Conservation (phyloP, 2,329 filamentous ascomycete genomes). For the Aspergillus glaucus region DNA sequence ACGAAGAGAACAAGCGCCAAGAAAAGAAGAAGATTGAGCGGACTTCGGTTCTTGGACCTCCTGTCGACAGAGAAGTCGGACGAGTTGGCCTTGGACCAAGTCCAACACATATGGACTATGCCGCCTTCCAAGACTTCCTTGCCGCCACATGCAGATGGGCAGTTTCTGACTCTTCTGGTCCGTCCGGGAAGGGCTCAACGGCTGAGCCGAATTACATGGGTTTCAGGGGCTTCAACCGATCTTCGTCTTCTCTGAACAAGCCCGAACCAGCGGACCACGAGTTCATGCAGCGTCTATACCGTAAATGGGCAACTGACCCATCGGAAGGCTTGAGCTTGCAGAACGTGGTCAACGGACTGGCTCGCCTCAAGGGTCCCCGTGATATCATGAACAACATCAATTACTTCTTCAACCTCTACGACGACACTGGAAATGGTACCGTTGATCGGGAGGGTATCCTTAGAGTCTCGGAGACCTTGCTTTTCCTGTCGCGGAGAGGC, state of each 20-base stretch:
- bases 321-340: slow-evolving; percentile 76
- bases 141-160: slow-evolving; percentile 90
- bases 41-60: slow-evolving; percentile 38
- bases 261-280: slow-evolving; percentile 84
- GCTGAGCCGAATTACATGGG: slow-evolving; percentile 50
- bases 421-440: slow-evolving; percentile 82
- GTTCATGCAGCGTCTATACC: slow-evolving; percentile 82
- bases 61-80: slow-evolving; percentile 65
- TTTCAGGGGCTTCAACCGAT: slow-evolving; percentile 46
- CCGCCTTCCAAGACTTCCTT: slow-evolving; percentile 89
- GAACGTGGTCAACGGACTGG: slow-evolving; percentile 85
- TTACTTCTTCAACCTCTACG: slow-evolving; percentile 97
- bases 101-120: slow-evolving; percentile 93
- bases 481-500: slow-evolving; percentile 86
- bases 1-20: slow-evolving; percentile 62
- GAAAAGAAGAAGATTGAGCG: slow-evolving; percentile 53
- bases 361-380: slow-evolving; percentile 82
- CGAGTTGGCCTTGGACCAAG: slow-evolving; percentile 83
- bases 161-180: slow-evolving; percentile 72
- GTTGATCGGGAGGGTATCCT: slow-evolving; percentile 94
- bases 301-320: slow-evolving; percentile 76
- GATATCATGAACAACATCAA: slow-evolving; percentile 98
- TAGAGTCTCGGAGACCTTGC: slow-evolving; percentile 83
- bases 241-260: slow-evolving; percentile 51
- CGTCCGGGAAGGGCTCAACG: slow-evolving; percentile 46